Evolutionary conservation across 2,329 filamentous ascomycete genomes (phyloP).

Genomic region (Catunica adiposa): DNA sequence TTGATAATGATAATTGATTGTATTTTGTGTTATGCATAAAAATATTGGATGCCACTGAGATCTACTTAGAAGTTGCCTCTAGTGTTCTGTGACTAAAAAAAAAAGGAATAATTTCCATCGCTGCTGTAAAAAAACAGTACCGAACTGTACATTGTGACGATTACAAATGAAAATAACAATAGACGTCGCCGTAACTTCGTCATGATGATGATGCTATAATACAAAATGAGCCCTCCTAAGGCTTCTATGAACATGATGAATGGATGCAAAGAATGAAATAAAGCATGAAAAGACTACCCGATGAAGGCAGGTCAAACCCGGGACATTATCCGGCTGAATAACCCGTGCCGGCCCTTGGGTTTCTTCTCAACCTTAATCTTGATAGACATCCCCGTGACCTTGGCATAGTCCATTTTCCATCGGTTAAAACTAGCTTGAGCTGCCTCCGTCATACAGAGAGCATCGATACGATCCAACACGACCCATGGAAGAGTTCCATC

Average conservation of each 20-base stretch:
- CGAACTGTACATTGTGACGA: background rate
- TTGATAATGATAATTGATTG: too few species aligned
- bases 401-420: conserved; percentile 9
- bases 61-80: too few species aligned
- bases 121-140: background rate
- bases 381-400: conserved; percentile 10
- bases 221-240: background rate
- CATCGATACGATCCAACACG: conserved; percentile 11
- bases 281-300: background rate
- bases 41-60: too few species aligned
- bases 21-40: too few species aligned
- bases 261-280: background rate
- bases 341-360: background rate
- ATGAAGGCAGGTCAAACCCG: background rate
- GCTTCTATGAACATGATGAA: background rate
- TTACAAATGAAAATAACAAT: background rate
- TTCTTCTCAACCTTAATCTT: conserved; percentile 10
- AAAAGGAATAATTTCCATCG: background rate
- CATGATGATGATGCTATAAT: background rate
- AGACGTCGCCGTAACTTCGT: background rate
- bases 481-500: conserved; percentile 8
- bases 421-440: conserved; percentile 8
- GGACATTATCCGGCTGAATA: conserved; percentile 12
- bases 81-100: background rate
- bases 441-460: conserved; percentile 13